phyloP scores from a whole-genome alignment of 2,329 filamentous ascomycete genomes.

The Raffaelea ambrosiae region DNA sequence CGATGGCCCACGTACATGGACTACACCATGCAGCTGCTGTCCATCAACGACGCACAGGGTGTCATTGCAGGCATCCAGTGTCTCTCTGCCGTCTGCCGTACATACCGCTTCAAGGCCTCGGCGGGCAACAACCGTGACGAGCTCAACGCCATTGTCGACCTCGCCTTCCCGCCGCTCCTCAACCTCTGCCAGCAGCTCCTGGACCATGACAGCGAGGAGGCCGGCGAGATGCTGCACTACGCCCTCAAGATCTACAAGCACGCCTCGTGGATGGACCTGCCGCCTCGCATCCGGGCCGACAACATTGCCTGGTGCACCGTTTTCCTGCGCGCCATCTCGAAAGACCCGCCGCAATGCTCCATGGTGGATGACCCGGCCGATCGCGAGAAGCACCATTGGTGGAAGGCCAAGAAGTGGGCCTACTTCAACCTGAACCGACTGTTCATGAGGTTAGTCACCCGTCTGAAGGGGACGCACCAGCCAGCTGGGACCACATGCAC shows the following conservation, averaged over 20 bases:
- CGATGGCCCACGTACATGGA: conserved; percentile 94
- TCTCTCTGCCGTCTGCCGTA: conserved; percentile 85
- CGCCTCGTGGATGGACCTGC: conserved; percentile 89
- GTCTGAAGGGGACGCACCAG: no score
- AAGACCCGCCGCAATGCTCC: conserved; percentile 69
- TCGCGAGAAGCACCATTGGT: conserved; percentile 93
- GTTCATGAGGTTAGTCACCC: conserved; percentile 65
- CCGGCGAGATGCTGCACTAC: conserved; percentile 91
- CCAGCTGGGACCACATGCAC: no score
- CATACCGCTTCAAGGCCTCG: conserved; percentile 83
- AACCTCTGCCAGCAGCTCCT: conserved; percentile 82
- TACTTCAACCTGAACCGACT: conserved; percentile 96
- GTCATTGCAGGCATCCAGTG: conserved; percentile 94
- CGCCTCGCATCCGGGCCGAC: conserved; percentile 66
- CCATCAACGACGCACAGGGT: conserved; percentile 74
- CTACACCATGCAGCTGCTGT: conserved; percentile 80
- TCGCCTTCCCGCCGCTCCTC: conserved; percentile 81
- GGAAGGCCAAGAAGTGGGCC: conserved; percentile 99
- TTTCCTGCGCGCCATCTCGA: conserved; percentile 83
- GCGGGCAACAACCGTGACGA: conserved; percentile 70
- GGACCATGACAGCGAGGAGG: conserved; percentile 85
- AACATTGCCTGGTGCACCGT: conserved; percentile 96
- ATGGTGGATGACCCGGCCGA: conserved; percentile 75
- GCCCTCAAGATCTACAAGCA: conserved; percentile 98
- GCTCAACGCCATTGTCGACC: conserved; percentile 89